Evolutionary conservation across 768 basidiomycete genomes (phyloP).

Genomic region (Phaeolepiota aurea): DNA sequence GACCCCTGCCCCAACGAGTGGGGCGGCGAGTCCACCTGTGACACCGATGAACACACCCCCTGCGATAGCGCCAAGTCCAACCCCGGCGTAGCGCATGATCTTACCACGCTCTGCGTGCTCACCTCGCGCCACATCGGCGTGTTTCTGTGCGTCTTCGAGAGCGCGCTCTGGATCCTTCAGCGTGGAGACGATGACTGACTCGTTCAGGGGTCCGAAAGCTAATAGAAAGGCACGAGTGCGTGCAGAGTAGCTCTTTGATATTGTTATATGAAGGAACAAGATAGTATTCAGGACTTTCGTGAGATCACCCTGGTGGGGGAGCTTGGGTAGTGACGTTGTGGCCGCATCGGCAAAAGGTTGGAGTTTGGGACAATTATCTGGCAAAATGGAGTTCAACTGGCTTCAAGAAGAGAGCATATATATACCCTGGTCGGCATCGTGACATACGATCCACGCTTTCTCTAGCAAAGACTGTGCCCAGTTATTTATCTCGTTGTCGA

Average conservation of each 20-base stretch:
- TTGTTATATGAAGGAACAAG: slow-evolving; percentile 41
- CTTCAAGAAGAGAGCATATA: background rate
- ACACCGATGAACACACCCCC: slow-evolving; percentile 49
- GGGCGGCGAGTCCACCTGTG: slow-evolving; percentile 53
- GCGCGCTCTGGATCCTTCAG: slow-evolving; percentile 41
- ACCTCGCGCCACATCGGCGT: slow-evolving; percentile 27
- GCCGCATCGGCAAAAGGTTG: slow-evolving; percentile 39
- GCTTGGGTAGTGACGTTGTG: slow-evolving; percentile 24
- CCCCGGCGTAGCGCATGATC: slow-evolving; percentile 34
- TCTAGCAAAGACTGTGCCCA: slow-evolving; percentile 38
- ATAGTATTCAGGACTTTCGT: slow-evolving; percentile 38
- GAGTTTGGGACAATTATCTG: slow-evolving; percentile 33
- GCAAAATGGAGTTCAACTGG: too few species aligned
- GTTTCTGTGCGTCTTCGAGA: slow-evolving; percentile 32
- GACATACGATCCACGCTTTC: slow-evolving; percentile 36
- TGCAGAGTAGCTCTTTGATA: slow-evolving; percentile 39
- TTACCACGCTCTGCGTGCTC: slow-evolving; percentile 32
- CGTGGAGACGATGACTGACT: slow-evolving; percentile 32
- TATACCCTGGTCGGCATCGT: slow-evolving; percentile 10
- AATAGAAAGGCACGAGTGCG: slow-evolving; percentile 39
- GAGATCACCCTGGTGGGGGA: slow-evolving; percentile 29
- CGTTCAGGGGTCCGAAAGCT: slow-evolving; percentile 30
- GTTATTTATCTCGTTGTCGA: slow-evolving; percentile 24
- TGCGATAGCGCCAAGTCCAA: slow-evolving; percentile 43
- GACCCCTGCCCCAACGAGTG: slow-evolving; percentile 47